Evolutionary conservation across 1,284 basidiomycete genomes (phyloP), one percentile per base, ranked within the genome.

Genomic region (Sporisorium sorghi): DNA sequence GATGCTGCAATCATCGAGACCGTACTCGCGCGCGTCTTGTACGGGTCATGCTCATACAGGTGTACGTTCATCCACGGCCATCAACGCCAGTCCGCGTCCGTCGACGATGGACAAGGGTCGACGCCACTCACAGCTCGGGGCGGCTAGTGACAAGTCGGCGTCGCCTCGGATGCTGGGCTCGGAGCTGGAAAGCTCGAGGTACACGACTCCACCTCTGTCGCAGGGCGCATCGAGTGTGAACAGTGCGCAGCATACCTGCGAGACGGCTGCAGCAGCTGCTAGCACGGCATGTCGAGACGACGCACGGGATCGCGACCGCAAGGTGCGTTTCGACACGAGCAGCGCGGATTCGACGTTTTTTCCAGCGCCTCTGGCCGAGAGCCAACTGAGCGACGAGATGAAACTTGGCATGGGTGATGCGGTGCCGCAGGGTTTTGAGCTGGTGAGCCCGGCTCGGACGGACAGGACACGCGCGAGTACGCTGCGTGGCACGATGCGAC

Each of bases 191-290:
- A 14, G 48, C 32, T 70, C 61, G 30, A 59, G 61, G 12, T 57
- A 60, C 28, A 21, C 67, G 11, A 70, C 67, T 0, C 67, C 67
- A 5, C 23, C 67, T 2, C 32, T 70, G 21, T 70, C 67, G 26
- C 61, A 56, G 11, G 67, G 61, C 2, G 49, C 60, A 23, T 70
- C 61, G 24, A 60, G 53, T 15, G 26, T 60, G 12, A 59, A 61
- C 53, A 70, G 61, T 5, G 52, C 60, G n/a, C 67, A 59, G 37
- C 57, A 59, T 12, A 70, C 61, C 7, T 64, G 61, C 50, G 67
- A 70, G 40, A 70, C 39, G 11, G 46, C 32, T 2, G 51, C 40
- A 35, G 64, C 39, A 8, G 46, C 32, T 2, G 51, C 40, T 43
- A 46, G 52, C 24, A 59, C 44, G n/a, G 23, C 47, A 2, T 49